Conservation (phyloP, 306 rosid genomes). For the Spatholobus suberectus region DNA sequence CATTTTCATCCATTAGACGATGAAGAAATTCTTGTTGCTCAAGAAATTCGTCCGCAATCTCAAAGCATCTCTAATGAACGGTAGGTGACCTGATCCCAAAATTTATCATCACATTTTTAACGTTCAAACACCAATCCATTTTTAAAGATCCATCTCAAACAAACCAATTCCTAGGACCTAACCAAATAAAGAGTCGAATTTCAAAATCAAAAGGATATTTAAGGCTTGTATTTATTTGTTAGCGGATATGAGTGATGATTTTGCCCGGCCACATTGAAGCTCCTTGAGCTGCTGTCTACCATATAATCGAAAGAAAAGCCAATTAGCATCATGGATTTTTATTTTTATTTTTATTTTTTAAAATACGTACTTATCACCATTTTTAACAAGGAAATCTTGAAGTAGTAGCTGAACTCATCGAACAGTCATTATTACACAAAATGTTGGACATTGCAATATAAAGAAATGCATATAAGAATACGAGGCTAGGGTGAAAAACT, state of each 20-base stretch:
- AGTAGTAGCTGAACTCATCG: conserved; percentile 28
- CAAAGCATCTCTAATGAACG: neutral
- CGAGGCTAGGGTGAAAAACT: conserved; percentile 30
- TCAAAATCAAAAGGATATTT: neutral
- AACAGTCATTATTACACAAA: conserved; percentile 28
- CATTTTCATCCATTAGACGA: neutral
- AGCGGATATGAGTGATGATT: neutral
- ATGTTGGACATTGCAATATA: conserved; percentile 35
- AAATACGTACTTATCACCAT: neutral
- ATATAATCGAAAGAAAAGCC: neutral
- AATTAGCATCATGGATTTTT: neutral
- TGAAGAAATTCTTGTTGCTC: neutral
- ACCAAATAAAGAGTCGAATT: neutral
- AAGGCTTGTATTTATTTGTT: neutral
- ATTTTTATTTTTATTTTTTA: neutral
- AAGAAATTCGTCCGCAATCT: neutral
- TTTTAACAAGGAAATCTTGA: conserved; percentile 8
- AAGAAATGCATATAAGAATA: conserved; percentile 40
- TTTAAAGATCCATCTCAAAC: neutral
- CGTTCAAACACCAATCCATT: neutral
- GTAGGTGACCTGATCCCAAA: neutral
- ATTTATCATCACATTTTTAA: neutral
- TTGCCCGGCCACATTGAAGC: neutral
- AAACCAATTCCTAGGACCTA: neutral
- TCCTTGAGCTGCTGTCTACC: neutral